These are phyloP conservation scores for Phytophthora foliorum DNA, from an alignment of 352 stramenopile genomes.

Conservation along the genomic window DNA sequence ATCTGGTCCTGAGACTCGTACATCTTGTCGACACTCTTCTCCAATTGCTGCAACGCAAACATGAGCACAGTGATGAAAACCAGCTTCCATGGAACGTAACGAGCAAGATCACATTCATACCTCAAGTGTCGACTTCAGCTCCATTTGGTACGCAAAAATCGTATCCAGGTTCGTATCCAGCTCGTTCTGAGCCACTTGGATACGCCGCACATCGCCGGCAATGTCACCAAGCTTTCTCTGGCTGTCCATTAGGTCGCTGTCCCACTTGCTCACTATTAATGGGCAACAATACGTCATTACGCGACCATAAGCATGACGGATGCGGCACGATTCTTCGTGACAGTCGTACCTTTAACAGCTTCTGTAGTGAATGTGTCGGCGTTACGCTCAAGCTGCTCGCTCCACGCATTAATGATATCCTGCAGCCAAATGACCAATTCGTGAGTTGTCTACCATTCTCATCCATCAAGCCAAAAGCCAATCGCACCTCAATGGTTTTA, in stretches of 20 bases:
- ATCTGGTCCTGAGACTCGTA: conserved; percentile 90
- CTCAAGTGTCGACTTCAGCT: conserved; percentile 90
- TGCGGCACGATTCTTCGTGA: not conserved
- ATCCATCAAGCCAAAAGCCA: not conserved
- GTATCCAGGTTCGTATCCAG: conserved; percentile 89
- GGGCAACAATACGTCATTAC: conserved; percentile 6
- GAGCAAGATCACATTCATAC: conserved; percentile 32
- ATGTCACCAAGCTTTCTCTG: conserved; percentile 88
- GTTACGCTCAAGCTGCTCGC: conserved; percentile 87
- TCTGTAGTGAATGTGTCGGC: conserved; percentile 90
- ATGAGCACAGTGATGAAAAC: conserved; percentile 5
- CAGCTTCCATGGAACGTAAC: not conserved
- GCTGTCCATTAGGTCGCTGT: conserved; percentile 87
- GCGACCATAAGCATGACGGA: not conserved
- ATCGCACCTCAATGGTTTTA: conserved; percentile 79
- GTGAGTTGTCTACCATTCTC: not conserved
- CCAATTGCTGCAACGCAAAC: conserved; percentile 67
- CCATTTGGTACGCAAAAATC: conserved; percentile 91
- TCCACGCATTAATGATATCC: conserved; percentile 93
- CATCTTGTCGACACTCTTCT: conserved; percentile 92
- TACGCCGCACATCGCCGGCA: conserved; percentile 83
- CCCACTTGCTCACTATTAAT: conserved; percentile 82
- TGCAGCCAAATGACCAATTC: conserved; percentile 20
- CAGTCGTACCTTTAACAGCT: conserved; percentile 78
- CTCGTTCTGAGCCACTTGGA: conserved; percentile 89